Evolutionary conservation across 768 basidiomycete genomes (phyloP), one percentile per base, ranked within the genome.

Genomic region (Termitomyces sp.): DNA sequence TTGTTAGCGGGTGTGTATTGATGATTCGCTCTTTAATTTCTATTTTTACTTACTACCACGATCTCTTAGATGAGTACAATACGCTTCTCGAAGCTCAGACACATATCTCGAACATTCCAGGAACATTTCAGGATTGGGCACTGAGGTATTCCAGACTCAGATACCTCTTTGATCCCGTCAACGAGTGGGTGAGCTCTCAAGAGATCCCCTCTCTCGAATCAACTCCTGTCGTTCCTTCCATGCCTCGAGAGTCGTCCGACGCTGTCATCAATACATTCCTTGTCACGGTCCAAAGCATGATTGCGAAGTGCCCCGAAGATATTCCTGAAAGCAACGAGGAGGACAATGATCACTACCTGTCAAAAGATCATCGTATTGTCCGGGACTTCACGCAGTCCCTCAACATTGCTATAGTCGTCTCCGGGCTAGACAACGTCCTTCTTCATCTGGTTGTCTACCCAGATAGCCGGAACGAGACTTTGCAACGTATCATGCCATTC

Each of bases 401-500:
- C 46, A 82, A 81, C 60, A 67, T 88, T 42, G 70, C 76, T 12
- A 67, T 72, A 16, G 73, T 89, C 42, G 63, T 72, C 35, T 69
- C 77, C 2, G 76, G 74, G 5, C 61, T 91, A 28, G 67, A 79
- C 33, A 62, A 62, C 35, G 67, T 80, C 6, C 66, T 88, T 32
- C 54, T 68, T 11, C 65, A 68, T 20, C 70, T 89, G n/a, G 70
- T 78, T 2, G 68, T 70, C 6, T 64, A 72, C 33, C 63, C 76
- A 4, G 69, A 72, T 1, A 66, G 70, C 20, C 65, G 83, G 13
- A 69, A 72, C 48, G 66, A 61, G 33, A 69, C 69, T 52, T 63
- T 86, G 48, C 75, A 73, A 67, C 76, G 83, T 64, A 63, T 87
- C n/a, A 65, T 89, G 9, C 94, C 96, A 0, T 97, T 97, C 84